phyloP scores from a whole-genome alignment of 768 basidiomycete genomes.

The Pholiota conissans region DNA sequence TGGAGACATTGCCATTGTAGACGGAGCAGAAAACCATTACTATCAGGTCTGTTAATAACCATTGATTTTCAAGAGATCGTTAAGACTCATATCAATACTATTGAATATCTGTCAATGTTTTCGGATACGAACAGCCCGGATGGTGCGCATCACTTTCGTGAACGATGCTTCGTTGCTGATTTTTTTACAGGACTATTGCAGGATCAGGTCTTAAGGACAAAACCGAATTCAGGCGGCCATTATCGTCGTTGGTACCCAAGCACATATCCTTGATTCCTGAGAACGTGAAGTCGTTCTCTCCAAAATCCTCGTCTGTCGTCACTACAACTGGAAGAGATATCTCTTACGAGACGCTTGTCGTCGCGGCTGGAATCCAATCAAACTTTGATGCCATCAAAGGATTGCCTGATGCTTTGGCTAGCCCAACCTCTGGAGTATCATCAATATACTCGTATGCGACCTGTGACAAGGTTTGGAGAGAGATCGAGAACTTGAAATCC shows the following conservation, averaged over 20 bases:
- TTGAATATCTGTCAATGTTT: background rate
- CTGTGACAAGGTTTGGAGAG: slow-evolving; percentile 85
- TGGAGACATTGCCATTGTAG: slow-evolving; percentile 86
- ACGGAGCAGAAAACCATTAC: slow-evolving; percentile 78
- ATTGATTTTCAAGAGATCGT: background rate
- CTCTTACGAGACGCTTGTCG: slow-evolving; percentile 83
- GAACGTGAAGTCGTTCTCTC: slow-evolving; percentile 73
- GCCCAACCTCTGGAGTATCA: slow-evolving; percentile 79
- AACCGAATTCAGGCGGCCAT: slow-evolving; percentile 60
- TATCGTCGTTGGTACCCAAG: slow-evolving; percentile 70
- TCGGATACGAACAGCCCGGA: slow-evolving; percentile 63
- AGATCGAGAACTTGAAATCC: slow-evolving; percentile 71
- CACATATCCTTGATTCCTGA: slow-evolving; percentile 73
- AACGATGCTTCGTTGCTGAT: background rate
- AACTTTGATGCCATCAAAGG: slow-evolving; percentile 81
- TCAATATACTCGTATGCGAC: slow-evolving; percentile 91
- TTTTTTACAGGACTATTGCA: slow-evolving; percentile 74
- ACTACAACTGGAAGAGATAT: slow-evolving; percentile 70
- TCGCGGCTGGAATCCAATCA: slow-evolving; percentile 86
- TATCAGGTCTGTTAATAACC: slow-evolving; percentile 60
- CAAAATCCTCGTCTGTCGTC: slow-evolving; percentile 69
- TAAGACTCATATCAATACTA: too few relatives aligned
- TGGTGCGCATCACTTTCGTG: slow-evolving; percentile 55
- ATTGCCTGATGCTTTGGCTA: slow-evolving; percentile 72
- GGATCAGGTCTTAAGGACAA: slow-evolving; percentile 84